Evolutionary conservation across 2,329 filamentous ascomycete species (phyloP), one percentile per base, ranked within the genome.

Genomic region (Cytospora mali): DNA sequence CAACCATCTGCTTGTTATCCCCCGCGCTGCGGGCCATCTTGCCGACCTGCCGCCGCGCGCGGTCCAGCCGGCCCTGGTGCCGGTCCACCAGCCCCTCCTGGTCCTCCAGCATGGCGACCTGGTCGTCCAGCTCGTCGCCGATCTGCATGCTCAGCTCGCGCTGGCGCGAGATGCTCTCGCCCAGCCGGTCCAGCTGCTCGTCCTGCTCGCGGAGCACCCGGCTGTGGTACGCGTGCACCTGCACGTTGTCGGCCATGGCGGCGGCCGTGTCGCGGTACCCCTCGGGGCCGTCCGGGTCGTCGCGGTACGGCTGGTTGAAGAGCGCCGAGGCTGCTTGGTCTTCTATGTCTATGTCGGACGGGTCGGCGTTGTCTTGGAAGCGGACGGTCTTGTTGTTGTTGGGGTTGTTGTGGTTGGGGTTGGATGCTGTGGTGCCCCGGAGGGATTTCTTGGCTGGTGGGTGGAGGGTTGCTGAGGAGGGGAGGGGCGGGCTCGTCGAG

Each of bases 141-240:
- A 99, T 98, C 79, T 95, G 92, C 79, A 97, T 96, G 73, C 90
- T 93, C 66, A 99, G 81, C 78, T 98, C 92, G 55, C 96, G 84
- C 79, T 98, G 95, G 46, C 95, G 86, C 4, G 91, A 85, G 69
- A 99, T 97, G 62, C 87, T 92, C 71, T 88, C 86, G n/a, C 93
- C 92, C 4, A 99, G 80, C 11, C 84, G 82, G 74, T 98, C 94
- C n/a, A 99, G 83, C 75, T 97, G 93, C 68, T 91, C 90, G 73
- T 99, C 95, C 76, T 99, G 95, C 66, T 97, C 88, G n/a, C 84
- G 83, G 42, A 99, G 80, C 28, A 97, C 87, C 66, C 87, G 87
- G 61, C 83, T 80, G 77, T 99, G 95, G 75, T 96, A 93, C 25
- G 84, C 81, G 77, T 97, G 91, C 67, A 98, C 88, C 76, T 97